These are phyloP conservation scores for Suillus variegatus DNA, from an alignment of 768 basidiomycete genomes.

Conservation along the genomic window DNA sequence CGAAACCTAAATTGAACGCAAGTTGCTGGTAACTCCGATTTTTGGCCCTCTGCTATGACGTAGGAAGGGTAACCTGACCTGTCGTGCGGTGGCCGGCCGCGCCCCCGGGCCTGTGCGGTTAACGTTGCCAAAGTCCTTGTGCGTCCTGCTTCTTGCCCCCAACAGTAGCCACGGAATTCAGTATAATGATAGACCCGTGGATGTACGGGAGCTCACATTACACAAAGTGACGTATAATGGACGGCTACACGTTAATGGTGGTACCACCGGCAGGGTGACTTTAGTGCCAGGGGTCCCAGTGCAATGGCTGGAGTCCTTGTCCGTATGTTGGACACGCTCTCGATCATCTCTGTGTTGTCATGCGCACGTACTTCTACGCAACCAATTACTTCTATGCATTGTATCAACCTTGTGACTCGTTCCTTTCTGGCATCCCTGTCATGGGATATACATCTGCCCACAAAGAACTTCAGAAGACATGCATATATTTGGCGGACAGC, in stretches of 20 bases:
- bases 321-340: background rate
- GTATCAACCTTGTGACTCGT: background rate
- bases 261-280: no score
- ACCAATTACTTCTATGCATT: background rate
- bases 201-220: background rate
- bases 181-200: background rate
- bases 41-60: conserved; percentile 67
- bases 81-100: background rate
- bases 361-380: no score
- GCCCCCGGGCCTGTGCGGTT: no score
- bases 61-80: conserved; percentile 36
- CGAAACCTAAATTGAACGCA: conserved; percentile 13
- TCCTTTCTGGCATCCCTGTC: background rate
- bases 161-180: background rate
- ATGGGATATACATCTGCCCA: background rate
- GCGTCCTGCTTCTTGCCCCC: background rate
- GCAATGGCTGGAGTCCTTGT: background rate
- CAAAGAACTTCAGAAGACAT: background rate
- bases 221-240: background rate
- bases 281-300: background rate
- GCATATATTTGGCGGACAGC: background rate
- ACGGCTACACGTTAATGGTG: no score
- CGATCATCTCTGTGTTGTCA: no score
- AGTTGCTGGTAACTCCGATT: conserved; percentile 42
- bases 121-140: background rate